Evolutionary conservation across 805 yeast species (phyloP).

Genomic region (Nakazawaea populi): DNA sequence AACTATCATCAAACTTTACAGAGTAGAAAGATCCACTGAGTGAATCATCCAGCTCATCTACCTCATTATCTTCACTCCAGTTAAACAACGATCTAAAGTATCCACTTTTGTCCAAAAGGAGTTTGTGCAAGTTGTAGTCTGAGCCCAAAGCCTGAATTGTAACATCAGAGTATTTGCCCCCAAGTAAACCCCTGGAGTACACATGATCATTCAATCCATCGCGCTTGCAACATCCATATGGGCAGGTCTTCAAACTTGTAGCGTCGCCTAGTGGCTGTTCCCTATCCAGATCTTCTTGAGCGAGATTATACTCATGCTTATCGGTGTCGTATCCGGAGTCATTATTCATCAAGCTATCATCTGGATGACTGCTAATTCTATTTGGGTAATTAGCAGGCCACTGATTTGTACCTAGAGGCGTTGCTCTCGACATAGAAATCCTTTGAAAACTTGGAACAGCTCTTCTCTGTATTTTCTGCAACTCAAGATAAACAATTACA

Average conservation of each 20-base stretch:
- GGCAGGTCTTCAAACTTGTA: constrained; percentile 14
- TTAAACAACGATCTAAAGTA: constrained; percentile 41
- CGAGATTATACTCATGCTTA: neutral
- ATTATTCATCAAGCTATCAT: neutral
- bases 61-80: constrained; percentile 28
- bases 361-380: neutral
- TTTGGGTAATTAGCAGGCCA: neutral
- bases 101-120: constrained; percentile 39
- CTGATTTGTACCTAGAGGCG: neutral
- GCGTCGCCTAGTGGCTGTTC: neutral
- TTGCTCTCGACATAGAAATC: neutral
- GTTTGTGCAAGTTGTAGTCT: constrained; percentile 37
- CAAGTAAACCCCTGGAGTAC: constrained; percentile 32
- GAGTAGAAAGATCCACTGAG: neutral
- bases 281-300: neutral
- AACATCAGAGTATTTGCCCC: constrained; percentile 44
- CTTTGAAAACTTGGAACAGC: neutral
- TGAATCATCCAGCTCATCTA: constrained; percentile 1
- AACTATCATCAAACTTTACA: constrained; percentile 33
- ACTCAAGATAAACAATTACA: too few species aligned
- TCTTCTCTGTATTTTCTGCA: too few species aligned
- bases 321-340: neutral
- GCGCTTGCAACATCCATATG: constrained; percentile 23
- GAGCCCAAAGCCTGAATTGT: constrained; percentile 39
- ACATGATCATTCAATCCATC: constrained; percentile 24